phyloP scores from a whole-genome alignment of 768 basidiomycete genomes.

The Boletus insuetus region DNA sequence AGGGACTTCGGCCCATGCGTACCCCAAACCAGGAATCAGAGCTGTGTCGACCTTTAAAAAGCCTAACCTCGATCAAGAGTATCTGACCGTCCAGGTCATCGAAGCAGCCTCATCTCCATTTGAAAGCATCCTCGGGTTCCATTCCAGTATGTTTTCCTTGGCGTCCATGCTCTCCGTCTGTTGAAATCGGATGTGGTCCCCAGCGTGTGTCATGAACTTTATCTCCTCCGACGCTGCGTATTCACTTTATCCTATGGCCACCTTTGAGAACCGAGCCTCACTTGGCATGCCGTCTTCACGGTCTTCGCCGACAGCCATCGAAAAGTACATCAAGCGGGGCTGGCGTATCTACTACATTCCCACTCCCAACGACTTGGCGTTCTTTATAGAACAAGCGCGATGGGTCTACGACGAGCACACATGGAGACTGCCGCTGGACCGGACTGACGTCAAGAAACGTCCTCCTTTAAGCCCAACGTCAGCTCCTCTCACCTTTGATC shows the following conservation, averaged over 20 bases:
- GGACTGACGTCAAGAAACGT: too few species aligned
- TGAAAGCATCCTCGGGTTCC: conserved; percentile 41
- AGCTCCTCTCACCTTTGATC: too few species aligned
- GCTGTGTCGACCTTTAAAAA: conserved; percentile 28
- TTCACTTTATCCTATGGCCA: conserved; percentile 40
- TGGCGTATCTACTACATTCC: conserved; percentile 20
- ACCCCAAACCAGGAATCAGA: conserved; percentile 3
- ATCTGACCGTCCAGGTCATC: conserved; percentile 41
- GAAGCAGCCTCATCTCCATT: conserved; percentile 17
- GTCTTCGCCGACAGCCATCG: conserved; percentile 3
- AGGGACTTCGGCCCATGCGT: fast-evolving
- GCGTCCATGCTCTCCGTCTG: too few species aligned
- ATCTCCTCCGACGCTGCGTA: conserved; percentile 41
- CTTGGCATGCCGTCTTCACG: conserved; percentile 19
- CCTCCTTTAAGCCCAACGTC: too few species aligned
- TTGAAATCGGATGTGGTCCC: background rate
- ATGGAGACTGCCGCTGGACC: too few species aligned
- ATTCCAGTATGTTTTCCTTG: conserved; percentile 37
- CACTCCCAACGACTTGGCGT: background rate
- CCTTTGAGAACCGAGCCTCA: conserved; percentile 34
- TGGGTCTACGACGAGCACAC: conserved; percentile 31
- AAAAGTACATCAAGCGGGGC: conserved; percentile 39
- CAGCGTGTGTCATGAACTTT: conserved; percentile 33
- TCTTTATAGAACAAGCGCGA: conserved; percentile 22
- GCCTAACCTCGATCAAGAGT: background rate